Percentiles rank a stretch among this genome's conserved stretches.
Conservation (phyloP, 1,139 yeast species). For the Chernovozyma aurita region DNA sequence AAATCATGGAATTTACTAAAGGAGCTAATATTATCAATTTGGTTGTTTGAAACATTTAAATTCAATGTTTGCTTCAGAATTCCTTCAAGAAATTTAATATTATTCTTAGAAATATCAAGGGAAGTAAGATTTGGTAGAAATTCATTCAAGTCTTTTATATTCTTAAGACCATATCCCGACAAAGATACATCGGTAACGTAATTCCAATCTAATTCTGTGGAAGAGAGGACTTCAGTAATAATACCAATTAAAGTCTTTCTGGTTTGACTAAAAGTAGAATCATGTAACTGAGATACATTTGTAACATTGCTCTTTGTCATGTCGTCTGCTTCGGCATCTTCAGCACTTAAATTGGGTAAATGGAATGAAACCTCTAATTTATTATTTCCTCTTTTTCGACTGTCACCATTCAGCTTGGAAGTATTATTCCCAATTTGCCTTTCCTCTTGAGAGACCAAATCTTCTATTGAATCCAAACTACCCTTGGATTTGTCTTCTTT, state of each 20-base stretch:
- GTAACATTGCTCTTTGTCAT: constrained; percentile 31
- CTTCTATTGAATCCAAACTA: constrained; percentile 43
- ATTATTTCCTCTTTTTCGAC: constrained; percentile 12
- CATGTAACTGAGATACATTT: constrained; percentile 38
- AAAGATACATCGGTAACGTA: constrained; percentile 34
- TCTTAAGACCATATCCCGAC: constrained; percentile 26
- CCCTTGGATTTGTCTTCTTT: constrained; percentile 25
- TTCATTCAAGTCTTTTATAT: constrained; percentile 39
- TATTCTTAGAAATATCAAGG: constrained; percentile 39
- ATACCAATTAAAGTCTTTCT: constrained; percentile 41
- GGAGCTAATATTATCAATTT: constrained; percentile 37
- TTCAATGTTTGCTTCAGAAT: constrained; percentile 36
- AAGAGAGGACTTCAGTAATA: constrained; percentile 38
- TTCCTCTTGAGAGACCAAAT: constrained; percentile 23
- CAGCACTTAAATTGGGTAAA: constrained; percentile 23
- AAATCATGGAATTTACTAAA: constrained; percentile 37
- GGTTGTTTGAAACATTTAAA: constrained; percentile 34
- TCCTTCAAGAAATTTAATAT: constrained; percentile 44
- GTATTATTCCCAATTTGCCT: neutral
- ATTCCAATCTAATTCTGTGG: constrained; percentile 42
- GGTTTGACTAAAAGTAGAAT: constrained; percentile 48
- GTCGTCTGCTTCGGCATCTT: constrained; percentile 7
- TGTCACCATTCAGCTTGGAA: constrained; percentile 4
- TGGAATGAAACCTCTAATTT: constrained; percentile 42
- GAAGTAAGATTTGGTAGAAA: constrained; percentile 41